Evolutionary conservation across 441 rosid species (phyloP).

Genomic region (Geranium incanum): DNA sequence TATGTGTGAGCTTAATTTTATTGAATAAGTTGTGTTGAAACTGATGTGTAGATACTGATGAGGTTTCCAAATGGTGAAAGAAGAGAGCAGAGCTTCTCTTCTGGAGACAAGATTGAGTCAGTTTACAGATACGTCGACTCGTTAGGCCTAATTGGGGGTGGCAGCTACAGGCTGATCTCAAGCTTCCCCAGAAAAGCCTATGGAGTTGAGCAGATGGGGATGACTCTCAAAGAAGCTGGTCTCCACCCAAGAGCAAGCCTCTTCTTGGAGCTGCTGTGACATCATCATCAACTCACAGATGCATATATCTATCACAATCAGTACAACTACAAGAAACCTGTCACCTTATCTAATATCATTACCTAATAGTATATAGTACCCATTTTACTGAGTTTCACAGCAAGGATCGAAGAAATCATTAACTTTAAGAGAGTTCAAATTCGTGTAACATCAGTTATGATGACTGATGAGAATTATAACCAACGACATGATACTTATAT

Average conservation of each 20-base stretch:
- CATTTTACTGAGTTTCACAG: no score
- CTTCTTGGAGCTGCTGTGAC: constrained; percentile 45
- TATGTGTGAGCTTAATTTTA: not conserved
- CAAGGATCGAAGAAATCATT: no score
- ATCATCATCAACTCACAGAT: not conserved
- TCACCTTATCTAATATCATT: not conserved
- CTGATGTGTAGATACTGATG: constrained; percentile 37
- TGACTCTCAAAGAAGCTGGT: constrained; percentile 47
- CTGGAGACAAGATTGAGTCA: constrained; percentile 38
- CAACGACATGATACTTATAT: no score
- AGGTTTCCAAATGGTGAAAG: constrained; percentile 56
- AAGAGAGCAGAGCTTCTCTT: constrained; percentile 44
- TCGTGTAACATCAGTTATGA: no score
- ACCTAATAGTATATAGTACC: no score
- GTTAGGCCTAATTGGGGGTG: constrained; percentile 31
- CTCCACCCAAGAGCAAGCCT: constrained; percentile 53
- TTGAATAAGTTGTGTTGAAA: not conserved
- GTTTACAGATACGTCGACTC: constrained; percentile 43
- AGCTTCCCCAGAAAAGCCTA: constrained; percentile 44
- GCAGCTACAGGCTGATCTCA: constrained; percentile 42
- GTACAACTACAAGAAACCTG: not conserved
- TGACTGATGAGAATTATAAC: no score
- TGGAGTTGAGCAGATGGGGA: constrained; percentile 40
- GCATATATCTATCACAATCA: not conserved
- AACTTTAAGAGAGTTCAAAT: no score